phyloP scores from a whole-genome alignment of 768 basidiomycete species.

The Boletus speciosus region DNA sequence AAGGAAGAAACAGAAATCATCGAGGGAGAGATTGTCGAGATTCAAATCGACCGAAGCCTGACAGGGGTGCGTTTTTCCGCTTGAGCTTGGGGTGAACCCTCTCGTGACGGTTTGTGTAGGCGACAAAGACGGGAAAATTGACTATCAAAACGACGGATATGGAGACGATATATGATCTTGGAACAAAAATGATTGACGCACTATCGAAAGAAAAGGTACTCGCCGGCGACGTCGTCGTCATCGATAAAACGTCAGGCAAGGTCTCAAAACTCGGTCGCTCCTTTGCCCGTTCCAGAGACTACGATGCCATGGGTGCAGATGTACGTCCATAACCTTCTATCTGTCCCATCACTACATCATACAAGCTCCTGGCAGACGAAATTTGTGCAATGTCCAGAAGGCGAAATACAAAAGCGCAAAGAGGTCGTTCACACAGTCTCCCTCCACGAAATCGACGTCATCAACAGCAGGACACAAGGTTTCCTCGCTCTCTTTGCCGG shows the following conservation, averaged over 20 bases:
- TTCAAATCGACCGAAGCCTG: conserved; percentile 94
- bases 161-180: conserved; percentile 99
- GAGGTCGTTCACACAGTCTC: conserved; percentile 98
- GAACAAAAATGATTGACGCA: conserved; percentile 98
- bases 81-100: not conserved
- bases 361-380: conserved; percentile 63
- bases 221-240: conserved; percentile 91
- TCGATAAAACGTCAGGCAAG: conserved; percentile 97
- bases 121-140: conserved; percentile 95
- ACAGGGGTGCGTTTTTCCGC: conserved; percentile 67
- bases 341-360: not conserved
- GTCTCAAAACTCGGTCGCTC: conserved; percentile 95
- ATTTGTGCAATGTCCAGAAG: conserved; percentile 97
- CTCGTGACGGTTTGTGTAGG: conserved; percentile 43
- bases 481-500: conserved; percentile 94
- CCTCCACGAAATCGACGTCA: conserved; percentile 98
- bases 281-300: conserved; percentile 95
- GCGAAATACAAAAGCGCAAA: conserved; percentile 96
- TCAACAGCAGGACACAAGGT: conserved; percentile 97
- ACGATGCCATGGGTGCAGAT: conserved; percentile 99
- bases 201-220: conserved; percentile 96
- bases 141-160: conserved; percentile 99
- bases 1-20: conserved; percentile 98
- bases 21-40: conserved; percentile 97
- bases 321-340: conserved; percentile 45